Percentiles rank a stretch among this genome's conserved stretches.
Conservation (phyloP, 805 yeast genomes). For the Scheffersomyces coipomensis region DNA sequence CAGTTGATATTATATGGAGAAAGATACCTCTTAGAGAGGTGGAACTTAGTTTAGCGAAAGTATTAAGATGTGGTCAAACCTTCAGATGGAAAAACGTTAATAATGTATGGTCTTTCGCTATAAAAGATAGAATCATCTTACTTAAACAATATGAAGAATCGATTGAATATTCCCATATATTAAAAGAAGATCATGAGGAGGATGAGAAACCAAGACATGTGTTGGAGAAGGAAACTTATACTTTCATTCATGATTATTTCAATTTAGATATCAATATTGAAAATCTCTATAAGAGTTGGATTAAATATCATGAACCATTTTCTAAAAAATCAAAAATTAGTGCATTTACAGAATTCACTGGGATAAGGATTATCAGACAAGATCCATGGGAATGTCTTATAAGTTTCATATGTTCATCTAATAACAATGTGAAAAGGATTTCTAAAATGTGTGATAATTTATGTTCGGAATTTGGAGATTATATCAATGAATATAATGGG, state of each 20-base stretch:
- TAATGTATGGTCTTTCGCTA: conserved; percentile 64
- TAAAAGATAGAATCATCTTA: conserved; percentile 58
- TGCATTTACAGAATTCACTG: conserved; percentile 47
- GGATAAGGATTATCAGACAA: conserved; percentile 83
- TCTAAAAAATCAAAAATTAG: conserved; percentile 23
- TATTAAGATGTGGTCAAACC: conserved; percentile 82
- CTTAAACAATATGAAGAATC: conserved; percentile 55
- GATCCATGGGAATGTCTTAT: conserved; percentile 96
- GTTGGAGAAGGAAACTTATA: conserved; percentile 28
- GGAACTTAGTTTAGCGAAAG: conserved; percentile 62
- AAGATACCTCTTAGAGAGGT: conserved; percentile 14
- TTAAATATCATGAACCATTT: conserved; percentile 49
- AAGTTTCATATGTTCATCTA: conserved; percentile 92
- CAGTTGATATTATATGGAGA: conserved; percentile 23
- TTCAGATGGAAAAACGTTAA: conserved; percentile 73
- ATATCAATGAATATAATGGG: conserved; percentile 53
- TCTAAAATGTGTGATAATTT: conserved; percentile 87
- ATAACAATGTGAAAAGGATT: conserved; percentile 90
- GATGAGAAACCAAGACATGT: conserved; percentile 3
- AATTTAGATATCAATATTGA: conserved; percentile 56
- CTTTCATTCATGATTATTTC: conserved; percentile 65
- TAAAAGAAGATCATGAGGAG: conserved; percentile 9
- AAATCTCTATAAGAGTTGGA: conserved; percentile 63
- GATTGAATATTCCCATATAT: conserved; percentile 52
- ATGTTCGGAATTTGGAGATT: conserved; percentile 66